Conservation (phyloP, 179 eudicot species). For the Silene vulgaris region DNA sequence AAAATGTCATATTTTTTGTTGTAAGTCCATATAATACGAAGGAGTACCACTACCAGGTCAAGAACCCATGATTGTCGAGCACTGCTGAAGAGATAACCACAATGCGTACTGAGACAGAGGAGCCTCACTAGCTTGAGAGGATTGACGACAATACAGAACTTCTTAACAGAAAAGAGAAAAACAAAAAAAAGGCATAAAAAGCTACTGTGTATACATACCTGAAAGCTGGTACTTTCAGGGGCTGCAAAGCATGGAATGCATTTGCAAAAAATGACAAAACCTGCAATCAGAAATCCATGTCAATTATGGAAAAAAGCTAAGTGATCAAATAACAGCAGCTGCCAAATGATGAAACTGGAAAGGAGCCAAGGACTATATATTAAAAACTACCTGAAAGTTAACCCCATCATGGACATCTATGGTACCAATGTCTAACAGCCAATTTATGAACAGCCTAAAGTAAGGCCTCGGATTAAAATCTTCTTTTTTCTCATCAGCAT, state of each 20-base stretch:
- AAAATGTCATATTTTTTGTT: too few relatives aligned
- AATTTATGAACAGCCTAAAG: slow-evolving; percentile 79
- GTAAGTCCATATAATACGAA: too few relatives aligned
- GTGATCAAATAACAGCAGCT: background rate
- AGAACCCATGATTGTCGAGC: background rate
- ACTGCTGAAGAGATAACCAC: background rate
- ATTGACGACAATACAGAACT: background rate
- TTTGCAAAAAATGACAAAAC: slow-evolving; percentile 82
- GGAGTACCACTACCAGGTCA: background rate
- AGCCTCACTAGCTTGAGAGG: background rate
- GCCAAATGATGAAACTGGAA: background rate
- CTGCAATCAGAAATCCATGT: slow-evolving; percentile 35
- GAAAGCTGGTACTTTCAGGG: slow-evolving; percentile 86
- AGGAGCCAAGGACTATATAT: background rate
- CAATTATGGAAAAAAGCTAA: slow-evolving; percentile 13
- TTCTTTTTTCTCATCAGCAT: slow-evolving; percentile 75
- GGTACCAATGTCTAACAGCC: slow-evolving; percentile 70
- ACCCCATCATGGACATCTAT: slow-evolving; percentile 81
- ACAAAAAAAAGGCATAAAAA: slow-evolving; percentile 1
- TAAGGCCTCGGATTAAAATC: slow-evolving; percentile 85
- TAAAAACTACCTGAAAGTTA: slow-evolving; percentile 68
- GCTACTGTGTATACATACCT: slow-evolving; percentile 38
- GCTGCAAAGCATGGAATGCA: slow-evolving; percentile 86
- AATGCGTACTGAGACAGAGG: background rate
- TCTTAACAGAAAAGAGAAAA: background rate